Evolutionary conservation across 2,329 filamentous ascomycete species (phyloP), one percentile per base, ranked within the genome.

Genomic region (Diaporthe sp.): DNA sequence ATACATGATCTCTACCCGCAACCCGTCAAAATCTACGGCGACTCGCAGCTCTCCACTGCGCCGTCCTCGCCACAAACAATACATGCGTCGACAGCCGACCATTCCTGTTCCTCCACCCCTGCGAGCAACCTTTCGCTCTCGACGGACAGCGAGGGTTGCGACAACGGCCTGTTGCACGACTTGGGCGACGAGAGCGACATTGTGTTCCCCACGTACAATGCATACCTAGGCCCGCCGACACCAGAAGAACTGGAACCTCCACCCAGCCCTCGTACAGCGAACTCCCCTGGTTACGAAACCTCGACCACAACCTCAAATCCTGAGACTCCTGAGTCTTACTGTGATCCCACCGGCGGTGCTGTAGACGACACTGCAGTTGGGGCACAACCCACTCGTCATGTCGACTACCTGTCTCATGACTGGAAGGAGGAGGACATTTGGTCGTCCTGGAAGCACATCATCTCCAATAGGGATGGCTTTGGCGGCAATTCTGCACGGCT

Each of bases 341-440:
- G 63, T 39, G 74, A 76, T 4, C 47, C 68, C 42, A 89, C 92
- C 49, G 89, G 92, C 44, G 44, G 44, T 20, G 93, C 94, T 12
- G 93, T 94, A 79, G 95, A 98, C 80, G 95, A 98, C 83, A 94
- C 92, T 13, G 93, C 93, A 15, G 88, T 97, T 51, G 90, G 92
- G 77, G 89, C 88, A 47, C 91, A 94, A 80, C 95, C 95, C 2
- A 95, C 95, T 61, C 90, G 95, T 78, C 95, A 98, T 85, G 96
- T 98, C n/a, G 96, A 98, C 85, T 98, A 98, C 82, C 90, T 98
- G 63, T 98, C 96, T 25, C 94, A 98, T 82, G 92, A 96, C 77
- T 98, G 96, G 95, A 92, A 91, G 78, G 95, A 98, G 84, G 96
- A 98, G 84, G 96, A 99, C 84, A 97, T 98, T 37, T 98, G 96